These are phyloP conservation scores for Clarireedia paspali DNA, from an alignment of 2,329 filamentous ascomycete species.

Conservation along the genomic window DNA sequence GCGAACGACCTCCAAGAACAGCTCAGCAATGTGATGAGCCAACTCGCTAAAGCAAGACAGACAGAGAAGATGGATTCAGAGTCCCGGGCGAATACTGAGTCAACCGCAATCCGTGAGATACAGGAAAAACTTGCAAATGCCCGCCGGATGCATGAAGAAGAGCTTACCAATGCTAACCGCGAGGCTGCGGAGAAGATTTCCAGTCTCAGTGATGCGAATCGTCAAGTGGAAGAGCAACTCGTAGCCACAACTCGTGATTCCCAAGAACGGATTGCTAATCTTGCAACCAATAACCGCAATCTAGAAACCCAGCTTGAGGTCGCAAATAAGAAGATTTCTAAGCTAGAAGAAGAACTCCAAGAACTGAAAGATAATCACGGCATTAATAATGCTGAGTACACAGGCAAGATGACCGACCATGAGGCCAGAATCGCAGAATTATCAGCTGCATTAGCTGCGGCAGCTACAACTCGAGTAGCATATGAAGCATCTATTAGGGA, in stretches of 20 bases:
- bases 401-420: slow-evolving; percentile 22
- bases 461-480: slow-evolving; percentile 16
- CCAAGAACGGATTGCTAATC: slow-evolving; percentile 1
- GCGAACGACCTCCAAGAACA: slow-evolving; percentile 26
- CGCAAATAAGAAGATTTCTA: slow-evolving; percentile 25
- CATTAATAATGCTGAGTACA: slow-evolving; percentile 23
- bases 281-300: slow-evolving; percentile 4
- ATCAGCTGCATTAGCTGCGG: slow-evolving; percentile 20
- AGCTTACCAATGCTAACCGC: slow-evolving; percentile 4
- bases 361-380: slow-evolving; percentile 24
- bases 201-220: background rate
- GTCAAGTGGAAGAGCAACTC: slow-evolving; percentile 1
- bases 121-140: slow-evolving; percentile 14
- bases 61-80: slow-evolving; percentile 19
- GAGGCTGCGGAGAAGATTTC: slow-evolving; percentile 3
- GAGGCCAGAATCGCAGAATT: slow-evolving; percentile 23
- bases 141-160: slow-evolving; percentile 4
- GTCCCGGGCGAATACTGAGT: slow-evolving; percentile 13
- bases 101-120: slow-evolving; percentile 13
- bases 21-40: slow-evolving; percentile 28
- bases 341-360: slow-evolving; percentile 28
- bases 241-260: slow-evolving; percentile 2
- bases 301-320: slow-evolving; percentile 2
- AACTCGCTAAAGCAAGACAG: slow-evolving; percentile 27
- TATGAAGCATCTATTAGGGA: slow-evolving; percentile 16